phyloP scores from a whole-genome alignment of 2,329 filamentous ascomycete genomes.

The Aspergillus uvarum region DNA sequence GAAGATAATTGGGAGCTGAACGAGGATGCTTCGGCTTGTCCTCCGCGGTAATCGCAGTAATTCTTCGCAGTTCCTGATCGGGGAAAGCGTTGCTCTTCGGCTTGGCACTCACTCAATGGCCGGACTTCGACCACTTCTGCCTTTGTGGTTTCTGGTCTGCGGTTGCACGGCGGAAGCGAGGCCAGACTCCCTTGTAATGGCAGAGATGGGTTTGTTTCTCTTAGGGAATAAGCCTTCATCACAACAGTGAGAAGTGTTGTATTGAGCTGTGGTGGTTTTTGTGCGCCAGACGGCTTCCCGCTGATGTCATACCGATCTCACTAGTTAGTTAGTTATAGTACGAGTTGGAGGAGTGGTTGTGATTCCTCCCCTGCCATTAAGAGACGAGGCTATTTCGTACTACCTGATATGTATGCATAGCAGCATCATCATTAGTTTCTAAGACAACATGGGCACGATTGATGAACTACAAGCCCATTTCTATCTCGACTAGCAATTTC shows the following conservation, averaged over 20 bases:
- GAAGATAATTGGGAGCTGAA: conserved; percentile 7
- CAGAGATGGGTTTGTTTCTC: too few relatives aligned
- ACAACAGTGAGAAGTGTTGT: too few relatives aligned
- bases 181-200: too few relatives aligned
- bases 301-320: conserved; percentile 6
- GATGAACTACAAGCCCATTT: too few relatives aligned
- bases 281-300: background rate
- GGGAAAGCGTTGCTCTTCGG: conserved; percentile 17
- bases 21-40: conserved; percentile 9
- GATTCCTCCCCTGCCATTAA: background rate
- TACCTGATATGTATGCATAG: background rate
- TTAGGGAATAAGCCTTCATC: too few relatives aligned
- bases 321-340: background rate
- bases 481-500: too few relatives aligned
- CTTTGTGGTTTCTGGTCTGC: too few relatives aligned
- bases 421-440: too few relatives aligned
- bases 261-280: background rate
- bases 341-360: background rate
- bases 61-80: conserved; percentile 22
- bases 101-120: conserved; percentile 13
- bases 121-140: background rate
- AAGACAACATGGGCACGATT: too few relatives aligned
- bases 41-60: conserved; percentile 19
- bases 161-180: too few relatives aligned
- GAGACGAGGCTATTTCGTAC: too few relatives aligned